Evolutionary conservation across 305 asterid genomes (phyloP), one percentile per base, ranked within the genome.

Genomic region (Fraxinus angustifolia): DNA sequence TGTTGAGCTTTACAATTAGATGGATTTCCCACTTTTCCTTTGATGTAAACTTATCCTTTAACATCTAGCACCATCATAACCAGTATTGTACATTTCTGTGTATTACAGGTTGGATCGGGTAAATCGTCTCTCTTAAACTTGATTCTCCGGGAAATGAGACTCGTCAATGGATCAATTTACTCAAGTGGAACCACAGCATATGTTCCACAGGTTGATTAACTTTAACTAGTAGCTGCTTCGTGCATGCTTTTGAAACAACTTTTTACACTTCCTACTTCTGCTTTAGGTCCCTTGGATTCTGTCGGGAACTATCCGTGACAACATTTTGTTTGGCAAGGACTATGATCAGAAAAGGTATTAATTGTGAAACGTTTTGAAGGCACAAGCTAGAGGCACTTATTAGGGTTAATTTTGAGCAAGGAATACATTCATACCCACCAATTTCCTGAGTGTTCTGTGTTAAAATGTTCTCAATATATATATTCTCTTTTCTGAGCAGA

Each of bases 221-320:
- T 67, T 81, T 70, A 74, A 42, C 45, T 75, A 60, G 79, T 77
- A 31, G 79, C 53, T 65, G 78, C 76, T 75, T 35, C 73, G 75
- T 77, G 71, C 56, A 76, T 81, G 84, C 81, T 68, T 38, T 71
- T 14, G 3, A 23, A 75, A 40, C 6, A 10, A n/a, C 28, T 72
- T 65, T 78, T 84, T 21, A 78, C 40, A 45, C 71, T 50, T 84
- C 76, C 77, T 71, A 16, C 71, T 60, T 75, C 81, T 85, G 80
- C 58, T 84, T 75, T 76, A 96, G 99, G 93, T 93, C 73, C 97
- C 99, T 34, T 96, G 99, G 98, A 92, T 92, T 85, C 91, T 91
- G 88, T 93, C 97, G 58, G 99, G 99, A 87, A 93, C 97, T 45
- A 84, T 96, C 62, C 99, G 98, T 75, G 97, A 96, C 81, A 96